Base-by-base conservation (phyloP, 345 rosid genomes). In the Moricandia arvensis region DNA sequence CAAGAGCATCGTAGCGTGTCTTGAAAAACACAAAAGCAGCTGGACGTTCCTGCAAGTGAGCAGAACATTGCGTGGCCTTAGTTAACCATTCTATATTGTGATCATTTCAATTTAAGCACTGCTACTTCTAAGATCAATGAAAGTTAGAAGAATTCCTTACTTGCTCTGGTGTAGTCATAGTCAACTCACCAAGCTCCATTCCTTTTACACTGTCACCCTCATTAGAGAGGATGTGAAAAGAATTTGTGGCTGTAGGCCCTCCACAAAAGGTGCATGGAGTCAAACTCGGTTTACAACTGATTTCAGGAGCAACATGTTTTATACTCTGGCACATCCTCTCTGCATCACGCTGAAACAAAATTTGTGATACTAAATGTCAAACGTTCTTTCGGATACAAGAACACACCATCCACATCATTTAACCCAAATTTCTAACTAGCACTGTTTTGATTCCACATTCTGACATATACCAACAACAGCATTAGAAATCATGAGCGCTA, bases 21-120 rank as follows among this genome's bases (percentile, higher is more conserved):
- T 84, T 89, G 78, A 91, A 92, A 77, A 88, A 91, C 64, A 94
- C 98, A 86, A 94, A 94, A 60, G 97, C 98, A 58, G 89, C 88
- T 57, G 97, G 79, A 75, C 86, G 79, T 83, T 94, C 98, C 98
- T 94, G 91, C 16, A 77, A 21, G 21, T 55, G 24, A 53, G 35
- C 62, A 77, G 26, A 51, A 37, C 15, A 0, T 5, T 16, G 4
- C 59, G 49, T 43, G 38, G 67, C 29, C 2, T 45, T 3, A 59
- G 29, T 12, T 37, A 63, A 53, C 41, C 41, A 37, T 63, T 33
- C 17, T 61, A 45, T 45, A 30, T 12, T 33, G 2, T 18, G 69
- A 24, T 26, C 41, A 8, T 24, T 37, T 53, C 24, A 24, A 9
- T 54, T 16, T 16, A 53, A n/a, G 55, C 43, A 63, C 37, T 33